Percentiles rank a stretch among this genome's conserved stretches.
phyloP scores from a whole-genome alignment of 2,329 filamentous ascomycete genomes.

The Arthrobotrys musiformis region DNA sequence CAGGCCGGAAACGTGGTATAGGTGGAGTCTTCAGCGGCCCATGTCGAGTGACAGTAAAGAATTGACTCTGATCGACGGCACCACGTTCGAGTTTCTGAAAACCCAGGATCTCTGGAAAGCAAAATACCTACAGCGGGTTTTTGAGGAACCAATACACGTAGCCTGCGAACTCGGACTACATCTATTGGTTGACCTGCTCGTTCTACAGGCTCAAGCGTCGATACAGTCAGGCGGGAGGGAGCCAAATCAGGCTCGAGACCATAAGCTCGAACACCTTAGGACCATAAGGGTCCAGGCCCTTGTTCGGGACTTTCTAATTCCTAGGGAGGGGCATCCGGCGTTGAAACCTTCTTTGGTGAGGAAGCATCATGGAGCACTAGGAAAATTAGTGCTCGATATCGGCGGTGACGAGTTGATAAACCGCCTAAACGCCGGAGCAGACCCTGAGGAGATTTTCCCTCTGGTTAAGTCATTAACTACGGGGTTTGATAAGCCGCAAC shows the following conservation, averaged over 20 bases:
- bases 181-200: slow-evolving; percentile 10
- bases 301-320: neutral
- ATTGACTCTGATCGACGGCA: too few species aligned
- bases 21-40: slow-evolving; percentile 41
- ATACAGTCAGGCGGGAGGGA: neutral
- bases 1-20: slow-evolving; percentile 18
- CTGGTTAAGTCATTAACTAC: neutral
- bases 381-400: neutral
- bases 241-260: neutral
- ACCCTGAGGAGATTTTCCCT: too few species aligned
- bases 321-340: too few species aligned
- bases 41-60: too few species aligned
- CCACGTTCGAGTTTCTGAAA: too few species aligned
- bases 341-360: too few species aligned
- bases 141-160: slow-evolving; percentile 16
- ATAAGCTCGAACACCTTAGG: neutral
- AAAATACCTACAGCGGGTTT: too few species aligned
- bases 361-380: neutral
- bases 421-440: too few species aligned
- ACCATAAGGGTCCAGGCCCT: neutral
- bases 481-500: too few species aligned
- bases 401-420: neutral
- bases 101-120: too few species aligned
- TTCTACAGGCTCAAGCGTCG: neutral
- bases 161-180: slow-evolving; percentile 12